These are phyloP conservation scores for Calonectria henricotiae DNA, from an alignment of 2,329 filamentous ascomycete species.

Conservation along the genomic window DNA sequence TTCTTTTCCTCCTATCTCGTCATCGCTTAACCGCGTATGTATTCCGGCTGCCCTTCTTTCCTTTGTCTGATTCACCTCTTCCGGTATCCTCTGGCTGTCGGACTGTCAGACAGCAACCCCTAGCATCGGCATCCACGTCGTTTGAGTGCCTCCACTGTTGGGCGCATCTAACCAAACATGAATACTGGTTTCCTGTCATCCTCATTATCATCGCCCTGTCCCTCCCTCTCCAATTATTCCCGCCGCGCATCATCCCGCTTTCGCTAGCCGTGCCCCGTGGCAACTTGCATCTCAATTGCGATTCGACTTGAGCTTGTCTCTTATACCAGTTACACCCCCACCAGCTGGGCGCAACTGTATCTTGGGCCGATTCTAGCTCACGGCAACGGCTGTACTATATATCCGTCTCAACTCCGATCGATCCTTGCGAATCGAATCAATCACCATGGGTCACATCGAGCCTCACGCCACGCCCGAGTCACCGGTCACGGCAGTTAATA, in stretches of 20 bases:
- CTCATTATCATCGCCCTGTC: neutral
- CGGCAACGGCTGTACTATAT: neutral
- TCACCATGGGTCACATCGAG: conserved; percentile 40
- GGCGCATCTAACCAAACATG: conserved; percentile 17
- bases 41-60: conserved; percentile 4
- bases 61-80: conserved; percentile 29
- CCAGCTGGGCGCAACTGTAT: conserved; percentile 3
- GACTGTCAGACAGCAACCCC: neutral
- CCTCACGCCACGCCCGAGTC: conserved; percentile 15
- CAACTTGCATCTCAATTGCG: conserved; percentile 14
- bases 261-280: conserved; percentile 1
- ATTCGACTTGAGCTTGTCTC: neutral
- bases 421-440: conserved; percentile 31
- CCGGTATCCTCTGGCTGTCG: neutral
- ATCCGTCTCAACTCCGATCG: conserved; percentile 22
- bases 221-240: neutral
- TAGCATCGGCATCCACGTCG: neutral
- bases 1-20: conserved; percentile 21
- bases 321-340: neutral
- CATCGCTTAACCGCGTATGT: neutral
- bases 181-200: conserved; percentile 8
- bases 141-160: conserved; percentile 5
- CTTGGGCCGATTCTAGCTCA: neutral
- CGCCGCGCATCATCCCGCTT: neutral
- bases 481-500: neutral